Conservation (phyloP, 441 rosid genomes). For the Erodium moschatum region DNA sequence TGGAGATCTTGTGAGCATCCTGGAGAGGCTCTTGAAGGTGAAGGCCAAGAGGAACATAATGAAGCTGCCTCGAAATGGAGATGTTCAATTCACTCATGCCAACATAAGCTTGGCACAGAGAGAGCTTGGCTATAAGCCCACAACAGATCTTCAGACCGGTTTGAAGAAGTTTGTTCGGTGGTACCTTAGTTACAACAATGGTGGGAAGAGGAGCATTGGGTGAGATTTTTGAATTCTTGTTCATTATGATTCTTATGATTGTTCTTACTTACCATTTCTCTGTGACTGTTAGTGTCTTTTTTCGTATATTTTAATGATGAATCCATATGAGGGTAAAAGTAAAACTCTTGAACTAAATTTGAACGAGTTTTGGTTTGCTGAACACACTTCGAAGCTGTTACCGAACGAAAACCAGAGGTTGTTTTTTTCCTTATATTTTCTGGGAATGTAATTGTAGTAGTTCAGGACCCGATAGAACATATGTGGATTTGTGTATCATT, state of each 20-base stretch:
- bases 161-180: constrained; percentile 91
- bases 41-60: constrained; percentile 73
- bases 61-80: constrained; percentile 88
- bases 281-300: constrained; percentile 26
- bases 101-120: constrained; percentile 75
- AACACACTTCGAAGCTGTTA: constrained; percentile 25
- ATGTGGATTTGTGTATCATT: constrained; percentile 45
- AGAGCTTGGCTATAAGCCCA: constrained; percentile 80
- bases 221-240: constrained; percentile 35
- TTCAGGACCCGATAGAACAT: constrained; percentile 38
- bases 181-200: constrained; percentile 75
- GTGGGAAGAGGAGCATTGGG: constrained; percentile 55
- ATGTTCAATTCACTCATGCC: constrained; percentile 89
- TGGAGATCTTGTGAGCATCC: constrained; percentile 60
- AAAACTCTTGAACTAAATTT: constrained; percentile 23
- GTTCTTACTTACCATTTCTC: constrained; percentile 30
- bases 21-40: constrained; percentile 76
- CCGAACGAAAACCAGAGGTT: constrained; percentile 30
- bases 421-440: constrained; percentile 21
- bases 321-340: constrained; percentile 21
- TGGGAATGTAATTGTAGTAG: constrained; percentile 47
- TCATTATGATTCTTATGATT: constrained; percentile 49
- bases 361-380: constrained; percentile 37
- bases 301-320: constrained; percentile 31
- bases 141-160: constrained; percentile 79